phyloP scores from a whole-genome alignment of 75 land plant species.

The Pinus tabuliformis region DNA sequence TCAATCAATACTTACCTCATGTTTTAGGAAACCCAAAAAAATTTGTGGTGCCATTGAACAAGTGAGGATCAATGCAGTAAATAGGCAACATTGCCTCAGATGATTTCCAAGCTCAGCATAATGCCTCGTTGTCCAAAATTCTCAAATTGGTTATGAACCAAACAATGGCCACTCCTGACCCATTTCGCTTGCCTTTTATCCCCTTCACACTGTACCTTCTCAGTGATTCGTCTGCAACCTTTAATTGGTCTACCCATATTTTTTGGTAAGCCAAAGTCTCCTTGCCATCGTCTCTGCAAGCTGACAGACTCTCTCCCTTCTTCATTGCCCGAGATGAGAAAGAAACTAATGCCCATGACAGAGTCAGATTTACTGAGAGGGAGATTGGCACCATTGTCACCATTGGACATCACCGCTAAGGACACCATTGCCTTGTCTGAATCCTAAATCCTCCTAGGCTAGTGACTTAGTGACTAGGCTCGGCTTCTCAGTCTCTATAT shows the following conservation, averaged over 20 bases:
- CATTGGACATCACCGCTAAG: too few species aligned
- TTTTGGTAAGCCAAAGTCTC: too few species aligned
- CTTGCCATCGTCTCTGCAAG: too few species aligned
- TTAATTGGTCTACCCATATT: background rate
- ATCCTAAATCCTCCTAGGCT: too few species aligned
- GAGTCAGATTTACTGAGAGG: too few species aligned
- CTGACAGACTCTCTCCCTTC: too few species aligned
- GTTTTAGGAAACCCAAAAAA: conserved; percentile 95
- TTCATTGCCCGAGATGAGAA: too few species aligned
- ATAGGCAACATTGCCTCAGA: conserved; percentile 78
- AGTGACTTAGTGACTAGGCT: too few species aligned
- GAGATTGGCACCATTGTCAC: too few species aligned
- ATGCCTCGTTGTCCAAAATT: conserved; percentile 80
- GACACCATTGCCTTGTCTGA: too few species aligned
- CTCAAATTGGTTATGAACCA: conserved; percentile 94
- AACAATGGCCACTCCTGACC: conserved; percentile 69
- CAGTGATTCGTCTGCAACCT: conserved; percentile 25
- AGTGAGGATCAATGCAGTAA: conserved; percentile 85
- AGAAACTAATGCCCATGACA: too few species aligned
- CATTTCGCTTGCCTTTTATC: conserved; percentile 26
- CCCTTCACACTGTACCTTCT: conserved; percentile 22
- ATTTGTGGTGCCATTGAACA: conserved; percentile 55
- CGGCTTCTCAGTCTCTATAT: too few species aligned
- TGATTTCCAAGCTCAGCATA: conserved; percentile 68
- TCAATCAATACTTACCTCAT: conserved; percentile 54